Evolutionary conservation across 345 rosid genomes (phyloP).

Genomic region (Eucalyptus cloeziana): DNA sequence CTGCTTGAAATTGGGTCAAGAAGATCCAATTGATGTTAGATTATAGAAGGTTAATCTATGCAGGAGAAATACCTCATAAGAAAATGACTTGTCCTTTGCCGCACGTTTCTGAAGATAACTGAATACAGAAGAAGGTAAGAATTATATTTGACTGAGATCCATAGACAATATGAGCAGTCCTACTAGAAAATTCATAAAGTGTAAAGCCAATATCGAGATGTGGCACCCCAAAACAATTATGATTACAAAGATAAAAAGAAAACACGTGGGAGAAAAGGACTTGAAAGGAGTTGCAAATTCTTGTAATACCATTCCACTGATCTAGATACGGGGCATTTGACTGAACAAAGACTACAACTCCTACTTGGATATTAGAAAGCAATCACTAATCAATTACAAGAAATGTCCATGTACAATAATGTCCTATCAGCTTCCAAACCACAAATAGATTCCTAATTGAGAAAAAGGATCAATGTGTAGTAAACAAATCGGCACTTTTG

Average conservation of each 20-base stretch:
- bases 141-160: not conserved
- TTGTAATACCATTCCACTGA: not conserved
- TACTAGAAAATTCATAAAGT: not conserved
- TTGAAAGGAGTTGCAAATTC: not conserved
- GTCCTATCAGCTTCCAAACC: not conserved
- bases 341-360: not conserved
- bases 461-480: not conserved
- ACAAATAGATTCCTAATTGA: not conserved
- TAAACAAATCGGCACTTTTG: not conserved
- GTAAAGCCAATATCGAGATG: not conserved
- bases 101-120: constrained; percentile 85
- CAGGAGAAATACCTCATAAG: constrained; percentile 65
- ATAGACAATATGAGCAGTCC: not conserved
- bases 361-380: not conserved
- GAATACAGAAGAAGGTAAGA: constrained; percentile 9
- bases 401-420: not conserved
- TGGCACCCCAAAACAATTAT: not conserved
- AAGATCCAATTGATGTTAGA: not conserved
- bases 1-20: not conserved
- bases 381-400: not conserved
- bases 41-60: not conserved
- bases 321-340: not conserved
- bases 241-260: not conserved
- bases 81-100: constrained; percentile 66
- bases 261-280: not conserved